Percentiles rank a stretch among this genome's conserved stretches.
Evolutionary conservation across 1,284 basidiomycete genomes (phyloP).

Genomic region (Fistulina hepatica): DNA sequence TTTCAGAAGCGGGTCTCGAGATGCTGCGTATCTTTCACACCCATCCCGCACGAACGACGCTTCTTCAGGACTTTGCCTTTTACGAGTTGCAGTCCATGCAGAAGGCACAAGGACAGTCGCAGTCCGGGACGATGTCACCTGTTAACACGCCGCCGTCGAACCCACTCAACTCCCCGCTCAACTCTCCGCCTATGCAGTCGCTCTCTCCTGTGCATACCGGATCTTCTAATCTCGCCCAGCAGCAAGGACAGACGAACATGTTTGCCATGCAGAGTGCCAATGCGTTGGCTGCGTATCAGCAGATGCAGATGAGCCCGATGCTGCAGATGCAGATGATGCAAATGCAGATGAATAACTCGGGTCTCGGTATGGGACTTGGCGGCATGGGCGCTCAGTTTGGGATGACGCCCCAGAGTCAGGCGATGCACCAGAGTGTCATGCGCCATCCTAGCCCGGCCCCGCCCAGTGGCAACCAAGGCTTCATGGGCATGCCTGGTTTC

Average conservation of each 20-base stretch:
- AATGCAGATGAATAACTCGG: slow-evolving; percentile 26
- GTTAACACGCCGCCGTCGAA: slow-evolving; percentile 29
- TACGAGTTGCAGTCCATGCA: slow-evolving; percentile 83
- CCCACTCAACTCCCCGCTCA: slow-evolving; percentile 17
- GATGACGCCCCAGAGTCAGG: slow-evolving; percentile 45
- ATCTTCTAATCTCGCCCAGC: slow-evolving; percentile 20
- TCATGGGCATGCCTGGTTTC: slow-evolving; percentile 41
- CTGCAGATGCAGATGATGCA: slow-evolving; percentile 58
- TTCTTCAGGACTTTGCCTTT: slow-evolving; percentile 89
- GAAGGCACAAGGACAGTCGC: slow-evolving; percentile 47
- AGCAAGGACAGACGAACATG: slow-evolving; percentile 30
- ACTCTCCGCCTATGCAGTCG: slow-evolving; percentile 31
- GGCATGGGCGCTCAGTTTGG: slow-evolving; percentile 33
- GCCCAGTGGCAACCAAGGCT: slow-evolving; percentile 33
- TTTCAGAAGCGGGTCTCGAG: slow-evolving; percentile 88
- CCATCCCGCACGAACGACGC: slow-evolving; percentile 81
- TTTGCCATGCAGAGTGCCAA: slow-evolving; percentile 42
- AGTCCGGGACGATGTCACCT: slow-evolving; percentile 32
- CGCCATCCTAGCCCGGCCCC: slow-evolving; percentile 63
- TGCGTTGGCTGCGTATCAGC: slow-evolving; percentile 38
- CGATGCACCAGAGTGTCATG: slow-evolving; percentile 75
- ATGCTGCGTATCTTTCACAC: slow-evolving; percentile 90
- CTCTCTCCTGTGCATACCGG: too few species aligned
- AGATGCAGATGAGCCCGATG: slow-evolving; percentile 51
- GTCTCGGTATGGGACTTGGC: slow-evolving; percentile 25